phyloP scores from a whole-genome alignment of 768 basidiomycete species.

The Macrocybe gigantea region DNA sequence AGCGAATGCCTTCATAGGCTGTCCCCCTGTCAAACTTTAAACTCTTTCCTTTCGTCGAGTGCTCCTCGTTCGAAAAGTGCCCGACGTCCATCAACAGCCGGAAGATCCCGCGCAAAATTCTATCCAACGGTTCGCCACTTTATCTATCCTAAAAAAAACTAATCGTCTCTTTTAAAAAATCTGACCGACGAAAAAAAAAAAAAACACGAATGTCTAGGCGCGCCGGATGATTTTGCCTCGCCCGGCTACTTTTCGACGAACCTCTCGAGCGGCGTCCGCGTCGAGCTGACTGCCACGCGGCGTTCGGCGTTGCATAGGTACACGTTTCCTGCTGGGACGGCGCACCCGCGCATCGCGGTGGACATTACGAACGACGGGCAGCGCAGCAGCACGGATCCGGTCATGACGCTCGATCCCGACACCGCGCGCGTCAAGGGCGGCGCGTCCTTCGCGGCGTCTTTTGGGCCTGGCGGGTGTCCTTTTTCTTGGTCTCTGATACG shows the following conservation, averaged over 20 bases:
- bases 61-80: constrained; percentile 48
- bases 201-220: constrained; percentile 25
- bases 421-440: constrained; percentile 47
- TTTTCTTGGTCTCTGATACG: neutral
- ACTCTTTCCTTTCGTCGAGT: constrained; percentile 47
- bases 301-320: constrained; percentile 56
- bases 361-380: constrained; percentile 63
- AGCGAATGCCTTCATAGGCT: constrained; percentile 21
- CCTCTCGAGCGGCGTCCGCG: constrained; percentile 49
- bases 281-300: constrained; percentile 55
- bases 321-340: constrained; percentile 44
- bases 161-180: neutral
- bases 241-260: constrained; percentile 66
- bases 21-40: constrained; percentile 60
- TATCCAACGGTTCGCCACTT: constrained; percentile 37
- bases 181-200: neutral
- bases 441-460: constrained; percentile 45
- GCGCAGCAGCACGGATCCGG: constrained; percentile 41
- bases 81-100: constrained; percentile 39
- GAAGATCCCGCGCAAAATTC: constrained; percentile 41
- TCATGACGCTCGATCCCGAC: constrained; percentile 39
- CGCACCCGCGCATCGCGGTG: constrained; percentile 45
- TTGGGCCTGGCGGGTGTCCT: constrained; percentile 38
- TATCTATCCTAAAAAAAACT: neutral
- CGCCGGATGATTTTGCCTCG: constrained; percentile 54